These are phyloP conservation scores for Coemansia sp. DNA, from an alignment of 192 early-diverging fungal genomes.

Conservation along the genomic window DNA sequence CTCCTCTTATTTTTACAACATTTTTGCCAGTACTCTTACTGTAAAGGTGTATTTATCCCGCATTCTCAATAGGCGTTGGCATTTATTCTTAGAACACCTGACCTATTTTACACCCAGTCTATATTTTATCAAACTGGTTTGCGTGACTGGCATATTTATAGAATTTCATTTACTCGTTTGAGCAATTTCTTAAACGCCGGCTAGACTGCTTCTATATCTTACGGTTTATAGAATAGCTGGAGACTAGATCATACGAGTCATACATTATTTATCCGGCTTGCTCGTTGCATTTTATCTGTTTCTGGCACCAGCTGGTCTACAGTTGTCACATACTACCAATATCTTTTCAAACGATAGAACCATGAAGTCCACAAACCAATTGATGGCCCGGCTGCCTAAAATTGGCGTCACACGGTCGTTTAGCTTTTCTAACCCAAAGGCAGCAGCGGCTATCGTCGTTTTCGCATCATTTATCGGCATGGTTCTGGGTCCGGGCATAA, in stretches of 20 bases:
- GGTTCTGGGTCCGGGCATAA: slow-evolving; percentile 46
- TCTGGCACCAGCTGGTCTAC: background rate
- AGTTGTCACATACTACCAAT: background rate
- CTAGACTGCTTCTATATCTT: background rate
- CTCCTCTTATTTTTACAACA: slow-evolving; percentile 3
- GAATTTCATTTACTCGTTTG: background rate
- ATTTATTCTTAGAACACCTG: slow-evolving; percentile 3
- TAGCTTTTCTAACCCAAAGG: slow-evolving; percentile 34
- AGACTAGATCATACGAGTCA: background rate
- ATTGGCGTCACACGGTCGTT: slow-evolving; percentile 39
- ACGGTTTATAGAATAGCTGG: background rate
- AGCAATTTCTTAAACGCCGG: too few species aligned
- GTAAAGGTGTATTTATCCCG: slow-evolving; percentile 4
- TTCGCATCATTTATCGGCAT: slow-evolving; percentile 45
- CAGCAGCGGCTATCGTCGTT: slow-evolving; percentile 36
- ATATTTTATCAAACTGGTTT: background rate
- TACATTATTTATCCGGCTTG: background rate
- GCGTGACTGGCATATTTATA: background rate
- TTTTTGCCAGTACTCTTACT: slow-evolving; percentile 6
- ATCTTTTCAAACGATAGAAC: background rate
- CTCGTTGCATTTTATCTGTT: background rate
- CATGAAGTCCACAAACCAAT: background rate
- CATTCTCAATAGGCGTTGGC: slow-evolving; percentile 8
- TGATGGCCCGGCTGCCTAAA: slow-evolving; percentile 32
- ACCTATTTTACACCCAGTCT: background rate